Base-by-base conservation (phyloP, 2,329 filamentous ascomycete species). In the Macroventuria anomochaeta region DNA sequence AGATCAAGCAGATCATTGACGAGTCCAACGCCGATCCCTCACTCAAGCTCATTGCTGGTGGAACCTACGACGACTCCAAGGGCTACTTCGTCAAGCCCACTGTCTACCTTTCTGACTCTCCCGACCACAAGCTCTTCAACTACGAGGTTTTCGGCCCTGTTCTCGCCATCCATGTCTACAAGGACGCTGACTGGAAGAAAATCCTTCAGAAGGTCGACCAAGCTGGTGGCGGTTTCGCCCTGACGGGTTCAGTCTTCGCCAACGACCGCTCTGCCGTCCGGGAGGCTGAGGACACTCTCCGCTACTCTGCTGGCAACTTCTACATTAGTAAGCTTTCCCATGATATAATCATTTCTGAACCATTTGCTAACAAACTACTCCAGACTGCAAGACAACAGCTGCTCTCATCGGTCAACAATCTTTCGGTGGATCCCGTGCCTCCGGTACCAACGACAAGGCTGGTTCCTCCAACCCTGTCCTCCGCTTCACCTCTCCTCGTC, bases 71-170 rank as follows among this genome's bases (percentile, higher is more conserved):
- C 72, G 84, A 84, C 39, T 87, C 83, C 54, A 86, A 86, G 76
- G 91, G 91, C 59, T 96, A 87, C 81, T 96, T 85, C 76, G 84
- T 96, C 70, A 83, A 89, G 74, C 91, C 91, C 12, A 95, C 91
- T 50, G 82, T 96, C 67, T 95, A 93, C 79, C 77, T 81, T 55
- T 88, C 89, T 38, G 85, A 80, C 50, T 88, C 89, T 75, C 86
- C 89, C 0, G 76, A 82, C 54, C 90, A 95, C 78, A 83, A 83
- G 62, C 85, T 93, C 62, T 81, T 96, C 56, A 85, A 81, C 50
- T 88, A 85, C 18, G 91, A 96, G 75, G 85, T 95, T 59, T 96
- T 96, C 73, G 90, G 90, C 1, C 90, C 90, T 21, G 78, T 95
- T 54, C 79, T 93, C 41, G 83, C 84, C 20, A 77, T 88, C n/a